Evolutionary conservation across 805 yeast species (phyloP), one percentile per base, ranked within the genome.

Genomic region (Starmerella scarabaei): DNA sequence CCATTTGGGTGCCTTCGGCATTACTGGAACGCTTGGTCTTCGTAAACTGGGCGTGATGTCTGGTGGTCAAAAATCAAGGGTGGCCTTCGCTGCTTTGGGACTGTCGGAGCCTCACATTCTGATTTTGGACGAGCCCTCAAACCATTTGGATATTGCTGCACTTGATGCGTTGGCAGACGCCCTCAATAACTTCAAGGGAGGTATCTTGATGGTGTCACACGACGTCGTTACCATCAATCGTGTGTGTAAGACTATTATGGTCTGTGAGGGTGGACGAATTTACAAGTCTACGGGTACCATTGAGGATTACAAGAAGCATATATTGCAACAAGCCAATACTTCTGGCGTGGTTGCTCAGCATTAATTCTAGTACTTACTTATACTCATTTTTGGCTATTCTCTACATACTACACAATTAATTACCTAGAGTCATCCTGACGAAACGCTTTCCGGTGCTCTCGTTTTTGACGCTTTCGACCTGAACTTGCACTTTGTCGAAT

Each of bases 61-160:
- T 8, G 98, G 97, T 63, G 98, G 98, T 68, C 98, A 91, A 59
- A 91, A 91, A 61, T 85, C 96, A 21, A 75, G 98, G 64, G 98
- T 91, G 38, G 97, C 97, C 0, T 91, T 91, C 65, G 97, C 98
- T 7, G 88, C 95, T 14, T 68, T 91, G 49, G 84, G 96, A 64
- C 68, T 91, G 54, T 72, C 72, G 45, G 79, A 80, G 47, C 98
- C 98, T 16, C 98, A 91, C 59, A 75, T 91, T 33, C 68, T 91
- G 54, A 76, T 91, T 54, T 66, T 91, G 50, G 98, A 91, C 69
- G 98, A 91, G 71, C 98, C 98, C 62, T 82, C 95, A 5, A 91
- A 91, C 65, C 98, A 91, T 64, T 75, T 91, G 71, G 98, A 91
- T 79, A 88, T 95, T 7, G 79, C 93, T 27, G 98, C 96, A 72